Conservation (phyloP, 768 basidiomycete species). For the Calocybe cyanea region DNA sequence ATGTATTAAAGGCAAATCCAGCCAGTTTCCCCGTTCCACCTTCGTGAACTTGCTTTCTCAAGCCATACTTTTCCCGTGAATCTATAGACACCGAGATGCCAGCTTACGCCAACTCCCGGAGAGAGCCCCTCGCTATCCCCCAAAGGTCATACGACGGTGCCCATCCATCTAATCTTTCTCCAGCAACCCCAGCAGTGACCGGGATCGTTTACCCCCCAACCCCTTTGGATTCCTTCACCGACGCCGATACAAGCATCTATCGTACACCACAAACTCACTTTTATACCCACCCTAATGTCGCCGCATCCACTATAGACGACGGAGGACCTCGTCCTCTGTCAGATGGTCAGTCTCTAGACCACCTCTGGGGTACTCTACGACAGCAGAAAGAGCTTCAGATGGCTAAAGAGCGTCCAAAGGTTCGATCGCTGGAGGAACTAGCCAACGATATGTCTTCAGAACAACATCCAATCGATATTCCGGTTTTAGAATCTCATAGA, state of each 20-base stretch:
- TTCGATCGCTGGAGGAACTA: constrained; percentile 58
- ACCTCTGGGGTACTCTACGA: constrained; percentile 65
- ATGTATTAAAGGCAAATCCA: constrained; percentile 11
- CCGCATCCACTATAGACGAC: constrained; percentile 41
- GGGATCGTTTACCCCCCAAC: constrained; percentile 43
- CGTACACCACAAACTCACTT: constrained; percentile 19
- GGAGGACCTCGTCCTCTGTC: constrained; percentile 32
- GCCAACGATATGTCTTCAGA: constrained; percentile 33
- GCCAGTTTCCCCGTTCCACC: constrained; percentile 12
- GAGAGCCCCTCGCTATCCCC: constrained; percentile 20
- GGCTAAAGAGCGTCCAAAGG: constrained; percentile 66
- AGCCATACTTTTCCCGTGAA: constrained; percentile 6
- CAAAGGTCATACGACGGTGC: constrained; percentile 18
- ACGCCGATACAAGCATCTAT: constrained; percentile 29
- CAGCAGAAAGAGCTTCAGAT: constrained; percentile 63
- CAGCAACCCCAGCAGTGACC: constrained; percentile 44
- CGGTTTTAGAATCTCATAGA: constrained; percentile 32
- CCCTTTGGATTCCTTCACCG: constrained; percentile 33
- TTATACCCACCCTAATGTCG: constrained; percentile 36
- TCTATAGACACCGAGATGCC: constrained; percentile 18
- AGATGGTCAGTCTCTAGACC: constrained; percentile 44
- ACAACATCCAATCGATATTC: constrained; percentile 32
- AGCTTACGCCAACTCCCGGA: constrained; percentile 22
- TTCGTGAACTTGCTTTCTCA: constrained; percentile 2
- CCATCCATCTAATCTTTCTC: constrained; percentile 26